Evolutionary conservation across 2,329 filamentous ascomycete species (phyloP).

Genomic region (Ophiostoma tasmaniense): DNA sequence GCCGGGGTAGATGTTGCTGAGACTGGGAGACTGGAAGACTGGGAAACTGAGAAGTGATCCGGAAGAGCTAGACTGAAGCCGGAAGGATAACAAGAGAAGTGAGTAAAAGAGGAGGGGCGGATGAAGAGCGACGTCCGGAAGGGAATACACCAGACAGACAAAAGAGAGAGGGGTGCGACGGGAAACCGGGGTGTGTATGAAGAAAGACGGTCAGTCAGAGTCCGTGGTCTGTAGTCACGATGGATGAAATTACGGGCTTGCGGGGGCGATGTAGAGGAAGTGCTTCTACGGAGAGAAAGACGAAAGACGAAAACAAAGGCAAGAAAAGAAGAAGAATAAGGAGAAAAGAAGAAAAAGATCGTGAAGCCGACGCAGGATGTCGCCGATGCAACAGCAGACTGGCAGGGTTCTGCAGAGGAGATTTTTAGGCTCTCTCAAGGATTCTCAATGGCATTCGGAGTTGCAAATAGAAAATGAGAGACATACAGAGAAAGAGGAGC

Average conservation of each 20-base stretch:
- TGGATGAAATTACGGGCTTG: background rate
- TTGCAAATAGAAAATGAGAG: too few relatives aligned
- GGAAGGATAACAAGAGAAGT: background rate
- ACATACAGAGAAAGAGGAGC: background rate
- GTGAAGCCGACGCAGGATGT: background rate
- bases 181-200: background rate
- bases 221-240: background rate
- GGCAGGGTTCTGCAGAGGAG: too few relatives aligned
- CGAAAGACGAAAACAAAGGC: background rate
- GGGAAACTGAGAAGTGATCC: background rate
- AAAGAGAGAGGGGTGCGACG: background rate
- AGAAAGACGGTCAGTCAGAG: constrained; percentile 4
- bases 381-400: background rate
- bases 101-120: background rate
- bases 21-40: too few relatives aligned
- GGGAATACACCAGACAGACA: background rate
- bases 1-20: too few relatives aligned
- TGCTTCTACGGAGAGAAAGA: background rate
- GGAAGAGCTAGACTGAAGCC: constrained; percentile 1
- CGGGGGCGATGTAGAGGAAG: background rate
- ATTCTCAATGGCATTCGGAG: too few relatives aligned
- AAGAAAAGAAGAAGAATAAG: background rate
- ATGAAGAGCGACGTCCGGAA: background rate
- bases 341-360: background rate
- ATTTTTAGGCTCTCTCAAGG: too few relatives aligned